phyloP scores from a whole-genome alignment of 1,284 basidiomycete genomes.

The Ustilago vetiveriae region DNA sequence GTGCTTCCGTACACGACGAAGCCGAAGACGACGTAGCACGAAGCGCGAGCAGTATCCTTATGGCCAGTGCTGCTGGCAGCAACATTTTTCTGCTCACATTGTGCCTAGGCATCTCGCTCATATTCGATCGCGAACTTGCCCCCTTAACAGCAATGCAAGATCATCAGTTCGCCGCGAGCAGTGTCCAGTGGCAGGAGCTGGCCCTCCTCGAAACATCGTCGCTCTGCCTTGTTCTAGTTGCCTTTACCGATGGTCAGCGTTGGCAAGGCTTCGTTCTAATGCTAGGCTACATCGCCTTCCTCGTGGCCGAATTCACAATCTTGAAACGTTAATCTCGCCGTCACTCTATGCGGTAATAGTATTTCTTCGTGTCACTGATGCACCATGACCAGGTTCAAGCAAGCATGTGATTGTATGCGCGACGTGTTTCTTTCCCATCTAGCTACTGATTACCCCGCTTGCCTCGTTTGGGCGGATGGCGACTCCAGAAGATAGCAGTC shows the following conservation, averaged over 20 bases:
- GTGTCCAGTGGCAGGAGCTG: conserved; percentile 43
- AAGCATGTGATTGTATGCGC: no score
- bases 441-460: conserved; percentile 41
- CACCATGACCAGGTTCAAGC: no score
- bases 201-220: conserved; percentile 31
- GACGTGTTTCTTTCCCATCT: no score
- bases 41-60: conserved; percentile 59
- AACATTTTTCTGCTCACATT: conserved; percentile 66
- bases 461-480: conserved; percentile 27
- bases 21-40: conserved; percentile 38
- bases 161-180: conserved; percentile 15
- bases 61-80: conserved; percentile 65
- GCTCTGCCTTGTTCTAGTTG: conserved; percentile 44
- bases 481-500: conserved; percentile 45
- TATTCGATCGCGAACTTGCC: conserved; percentile 23
- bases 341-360: no score
- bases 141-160: neutral
- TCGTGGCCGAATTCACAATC: conserved; percentile 45
- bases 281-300: conserved; percentile 42
- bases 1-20: conserved; percentile 23
- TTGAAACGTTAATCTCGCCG: conserved; percentile 29
- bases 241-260: conserved; percentile 38
- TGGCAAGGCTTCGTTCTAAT: conserved; percentile 48
- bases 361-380: no score
- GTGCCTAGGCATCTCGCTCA: conserved; percentile 62